phyloP scores from a whole-genome alignment of 164 flowering plant species.

The Stephania japonica region DNA sequence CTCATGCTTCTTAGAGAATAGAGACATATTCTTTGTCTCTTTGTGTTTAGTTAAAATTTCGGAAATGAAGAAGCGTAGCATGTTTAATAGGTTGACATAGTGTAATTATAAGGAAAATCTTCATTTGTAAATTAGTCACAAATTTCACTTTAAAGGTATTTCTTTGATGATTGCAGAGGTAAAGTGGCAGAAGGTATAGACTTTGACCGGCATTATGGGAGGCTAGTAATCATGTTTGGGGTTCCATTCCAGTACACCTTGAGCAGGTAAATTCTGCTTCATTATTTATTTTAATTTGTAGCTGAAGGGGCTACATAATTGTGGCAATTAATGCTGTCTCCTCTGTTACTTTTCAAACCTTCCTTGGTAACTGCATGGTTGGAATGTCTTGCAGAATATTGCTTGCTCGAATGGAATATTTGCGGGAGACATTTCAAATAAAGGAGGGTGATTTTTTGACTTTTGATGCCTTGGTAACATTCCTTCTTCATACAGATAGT shows the following conservation, averaged over 20 bases:
- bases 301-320: not conserved
- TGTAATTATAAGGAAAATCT: not conserved
- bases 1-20: not conserved
- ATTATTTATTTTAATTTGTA: not conserved
- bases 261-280: conserved; percentile 62
- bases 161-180: conserved; percentile 58
- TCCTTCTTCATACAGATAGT: conserved; percentile 2
- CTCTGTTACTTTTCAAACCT: not conserved
- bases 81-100: not conserved
- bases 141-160: not conserved
- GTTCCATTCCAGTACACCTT: conserved; percentile 95
- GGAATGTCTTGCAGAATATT: conserved; percentile 55
- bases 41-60: not conserved
- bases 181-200: conserved; percentile 99
- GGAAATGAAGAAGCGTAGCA: not conserved
- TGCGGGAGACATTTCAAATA: conserved; percentile 96
- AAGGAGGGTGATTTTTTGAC: conserved; percentile 98
- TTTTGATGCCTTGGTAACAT: conserved; percentile 93
- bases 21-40: not conserved
- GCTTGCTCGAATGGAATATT: conserved; percentile 82
- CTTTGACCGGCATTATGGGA: conserved; percentile 98
- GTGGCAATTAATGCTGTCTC: not conserved
- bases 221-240: conserved; percentile 98
- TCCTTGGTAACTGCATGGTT: not conserved
- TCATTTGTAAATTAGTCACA: not conserved